These are phyloP conservation scores for Blepharisma japonicum DNA, from an alignment of 73 alveolate genomes.

Conservation along the genomic window DNA sequence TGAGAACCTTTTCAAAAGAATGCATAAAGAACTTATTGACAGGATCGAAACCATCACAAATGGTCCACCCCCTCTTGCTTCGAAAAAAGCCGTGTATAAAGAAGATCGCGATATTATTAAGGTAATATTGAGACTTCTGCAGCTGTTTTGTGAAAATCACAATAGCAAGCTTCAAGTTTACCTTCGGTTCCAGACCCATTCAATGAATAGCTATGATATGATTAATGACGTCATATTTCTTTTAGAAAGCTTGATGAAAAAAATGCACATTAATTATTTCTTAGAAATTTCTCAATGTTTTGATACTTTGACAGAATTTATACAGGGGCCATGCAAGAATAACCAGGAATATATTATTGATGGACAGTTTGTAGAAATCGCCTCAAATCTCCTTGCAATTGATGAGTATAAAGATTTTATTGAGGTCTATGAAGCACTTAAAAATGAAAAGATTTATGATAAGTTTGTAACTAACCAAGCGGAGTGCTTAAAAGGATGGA, in stretches of 20 bases:
- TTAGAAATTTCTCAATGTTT: slow-evolving; percentile 24
- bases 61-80: neutral
- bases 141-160: slow-evolving; percentile 71
- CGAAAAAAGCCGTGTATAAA: neutral
- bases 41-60: neutral
- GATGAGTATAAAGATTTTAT: neutral
- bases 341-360: slow-evolving; percentile 52
- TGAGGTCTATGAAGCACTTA: neutral
- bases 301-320: slow-evolving; percentile 62
- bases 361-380: slow-evolving; percentile 78
- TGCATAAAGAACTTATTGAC: neutral
- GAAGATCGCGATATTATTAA: neutral
- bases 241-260: slow-evolving; percentile 3
- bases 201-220: slow-evolving; percentile 39
- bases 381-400: neutral
- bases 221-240: neutral
- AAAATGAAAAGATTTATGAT: neutral
- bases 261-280: neutral
- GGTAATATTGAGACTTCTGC: slow-evolving; percentile 43
- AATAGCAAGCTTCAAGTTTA: slow-evolving; percentile 52
- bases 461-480: neutral
- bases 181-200: slow-evolving; percentile 45
- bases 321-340: slow-evolving; percentile 74
- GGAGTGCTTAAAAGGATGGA: slow-evolving; percentile 35
- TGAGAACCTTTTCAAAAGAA: slow-evolving; percentile 8